Percentiles rank a stretch among this genome's conserved stretches.
These are phyloP conservation scores for Trichosporon coremiiforme DNA, from an alignment of 1,284 basidiomycete genomes.

Conservation along the genomic window DNA sequence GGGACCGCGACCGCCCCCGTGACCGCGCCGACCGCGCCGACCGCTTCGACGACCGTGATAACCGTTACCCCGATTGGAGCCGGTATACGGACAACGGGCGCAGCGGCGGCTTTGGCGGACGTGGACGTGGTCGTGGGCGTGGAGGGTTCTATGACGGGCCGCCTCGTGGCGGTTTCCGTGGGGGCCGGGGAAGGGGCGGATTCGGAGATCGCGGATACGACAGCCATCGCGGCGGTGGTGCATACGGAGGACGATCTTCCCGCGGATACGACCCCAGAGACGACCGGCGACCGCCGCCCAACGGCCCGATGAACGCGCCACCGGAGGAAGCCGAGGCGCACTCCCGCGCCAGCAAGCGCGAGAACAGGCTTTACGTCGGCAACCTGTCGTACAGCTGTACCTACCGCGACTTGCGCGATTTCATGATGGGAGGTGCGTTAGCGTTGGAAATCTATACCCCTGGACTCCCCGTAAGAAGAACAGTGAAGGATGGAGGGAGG, in stretches of 20 bases:
- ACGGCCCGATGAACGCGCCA: conserved; percentile 83
- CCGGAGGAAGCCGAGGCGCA: conserved; percentile 85
- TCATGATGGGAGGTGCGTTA: conserved; percentile 97
- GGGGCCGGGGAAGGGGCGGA: conserved; percentile 19
- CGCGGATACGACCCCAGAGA: conserved; percentile 21
- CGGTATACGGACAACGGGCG: neutral
- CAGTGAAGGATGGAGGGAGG: conserved; percentile 28
- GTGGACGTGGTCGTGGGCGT: conserved; percentile 11
- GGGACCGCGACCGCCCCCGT: conserved; percentile 55
- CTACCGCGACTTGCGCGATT: conserved; percentile 96
- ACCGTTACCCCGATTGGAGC: conserved; percentile 6
- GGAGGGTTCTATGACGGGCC: neutral
- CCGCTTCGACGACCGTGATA: conserved; percentile 43
- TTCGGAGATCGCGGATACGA: conserved; percentile 14
- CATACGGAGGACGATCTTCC: conserved; percentile 20
- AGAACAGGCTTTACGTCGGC: conserved; percentile 97
- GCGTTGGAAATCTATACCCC: conserved; percentile 59
- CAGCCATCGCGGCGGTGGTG: conserved; percentile 9
- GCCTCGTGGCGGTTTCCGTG: conserved; percentile 4
- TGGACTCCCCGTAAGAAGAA: conserved; percentile 48
- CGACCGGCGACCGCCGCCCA: conserved; percentile 15
- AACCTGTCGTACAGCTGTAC: conserved; percentile 97
- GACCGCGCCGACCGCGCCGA: conserved; percentile 68
- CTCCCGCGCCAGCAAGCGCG: conserved; percentile 89
- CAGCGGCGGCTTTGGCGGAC: conserved; percentile 1